A percentile compares a stretch with the other conserved stretches of the same genome.
Evolutionary conservation across 2,329 filamentous ascomycete species (phyloP).

Genomic region (Microdochium trichocladiopsis): DNA sequence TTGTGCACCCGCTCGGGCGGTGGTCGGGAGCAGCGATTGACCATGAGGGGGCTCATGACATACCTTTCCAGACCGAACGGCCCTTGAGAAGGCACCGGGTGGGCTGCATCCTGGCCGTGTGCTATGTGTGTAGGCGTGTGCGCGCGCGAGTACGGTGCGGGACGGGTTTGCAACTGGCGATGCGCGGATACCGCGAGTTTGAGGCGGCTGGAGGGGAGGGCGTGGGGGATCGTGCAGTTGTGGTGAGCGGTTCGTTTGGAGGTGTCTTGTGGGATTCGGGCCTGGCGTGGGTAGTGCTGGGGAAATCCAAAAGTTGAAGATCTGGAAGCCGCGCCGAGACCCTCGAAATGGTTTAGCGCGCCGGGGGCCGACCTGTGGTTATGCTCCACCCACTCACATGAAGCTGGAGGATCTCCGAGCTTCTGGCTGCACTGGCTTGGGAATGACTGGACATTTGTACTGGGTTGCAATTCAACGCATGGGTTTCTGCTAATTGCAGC

Average conservation of each 20-base stretch:
- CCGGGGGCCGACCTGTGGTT: too few species aligned
- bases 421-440: too few species aligned
- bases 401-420: too few species aligned
- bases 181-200: too few species aligned
- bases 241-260: neutral
- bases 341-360: neutral
- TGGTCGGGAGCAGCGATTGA: too few species aligned
- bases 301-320: neutral
- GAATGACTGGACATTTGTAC: too few species aligned
- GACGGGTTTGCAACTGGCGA: too few species aligned
- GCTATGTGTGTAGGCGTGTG: neutral
- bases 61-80: slow-evolving; percentile 26
- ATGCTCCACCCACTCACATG: too few species aligned
- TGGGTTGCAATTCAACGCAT: too few species aligned
- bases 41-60: slow-evolving; percentile 1
- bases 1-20: neutral
- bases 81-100: slow-evolving; percentile 25
- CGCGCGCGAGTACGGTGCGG: too few species aligned
- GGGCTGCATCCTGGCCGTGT: slow-evolving; percentile 23
- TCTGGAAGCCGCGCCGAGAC: neutral
- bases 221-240: neutral
- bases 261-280: neutral
- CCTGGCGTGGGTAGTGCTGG: neutral
- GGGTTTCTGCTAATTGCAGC: too few species aligned
- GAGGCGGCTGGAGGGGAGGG: neutral